Evolutionary conservation across 2,329 filamentous ascomycete genomes (phyloP).

Genomic region (Trichoderma sp.): DNA sequence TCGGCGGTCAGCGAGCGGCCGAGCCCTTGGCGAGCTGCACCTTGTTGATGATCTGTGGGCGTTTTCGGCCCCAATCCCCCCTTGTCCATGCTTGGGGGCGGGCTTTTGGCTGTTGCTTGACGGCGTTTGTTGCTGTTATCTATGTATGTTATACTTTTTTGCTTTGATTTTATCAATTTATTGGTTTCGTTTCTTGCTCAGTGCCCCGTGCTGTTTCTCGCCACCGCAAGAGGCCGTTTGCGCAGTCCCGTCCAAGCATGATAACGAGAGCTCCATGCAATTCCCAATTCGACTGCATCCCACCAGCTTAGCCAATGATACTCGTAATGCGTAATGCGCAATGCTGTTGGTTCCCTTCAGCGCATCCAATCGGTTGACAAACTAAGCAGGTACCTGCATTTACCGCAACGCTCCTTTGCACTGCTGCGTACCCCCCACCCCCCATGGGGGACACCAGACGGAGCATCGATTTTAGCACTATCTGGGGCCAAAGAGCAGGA

Average conservation of each 20-base stretch:
- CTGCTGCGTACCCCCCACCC: slow-evolving; percentile 15
- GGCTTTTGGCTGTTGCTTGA: not conserved
- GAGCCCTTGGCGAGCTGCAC: slow-evolving; percentile 10
- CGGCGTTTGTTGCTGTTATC: not conserved
- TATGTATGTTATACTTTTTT: not conserved
- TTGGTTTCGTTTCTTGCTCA: not conserved
- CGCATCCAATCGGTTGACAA: not conserved
- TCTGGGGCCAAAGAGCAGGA: slow-evolving; percentile 1
- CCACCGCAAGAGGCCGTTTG: not conserved
- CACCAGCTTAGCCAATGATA: not conserved
- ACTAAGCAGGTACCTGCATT: slow-evolving; percentile 28
- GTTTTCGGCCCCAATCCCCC: slow-evolving; percentile 9
- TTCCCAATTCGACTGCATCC: not conserved
- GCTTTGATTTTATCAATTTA: no score
- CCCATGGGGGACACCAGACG: slow-evolving; percentile 24
- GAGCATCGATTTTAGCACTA: not conserved
- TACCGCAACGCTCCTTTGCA: slow-evolving; percentile 26
- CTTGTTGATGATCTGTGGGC: slow-evolving; percentile 23
- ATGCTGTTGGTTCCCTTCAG: not conserved
- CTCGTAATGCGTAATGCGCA: not conserved
- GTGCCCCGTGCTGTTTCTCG: not conserved
- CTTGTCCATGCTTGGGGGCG: not conserved
- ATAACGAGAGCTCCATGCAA: not conserved
- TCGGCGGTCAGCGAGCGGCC: slow-evolving; percentile 21
- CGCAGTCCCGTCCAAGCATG: not conserved